Base-by-base conservation (phyloP, 495 filamentous ascomycete species). In the Hypoxylon fuscum region DNA sequence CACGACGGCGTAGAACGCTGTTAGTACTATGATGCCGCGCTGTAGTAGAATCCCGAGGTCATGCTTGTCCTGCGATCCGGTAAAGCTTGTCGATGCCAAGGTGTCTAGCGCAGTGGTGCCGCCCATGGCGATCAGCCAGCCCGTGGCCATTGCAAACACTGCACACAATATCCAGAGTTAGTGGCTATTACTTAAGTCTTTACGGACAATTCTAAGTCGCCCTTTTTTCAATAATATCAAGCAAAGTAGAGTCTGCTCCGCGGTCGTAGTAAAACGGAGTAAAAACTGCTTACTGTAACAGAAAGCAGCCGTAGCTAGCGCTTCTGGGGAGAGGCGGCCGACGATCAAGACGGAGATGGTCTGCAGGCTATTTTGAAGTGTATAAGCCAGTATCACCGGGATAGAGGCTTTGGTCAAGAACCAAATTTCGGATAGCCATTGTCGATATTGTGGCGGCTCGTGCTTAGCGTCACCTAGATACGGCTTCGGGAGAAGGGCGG, bases 131-230 rank as follows among this genome's bases (percentile, higher is more conserved):
- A 97, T 90, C 47, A 97, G 80, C 93, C 93, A 96, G 1, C 83
- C 93, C 1, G 91, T 94, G 9, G 90, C 86, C 88, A 92, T 90
- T 35, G 93, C 93, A 61, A 96, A 97, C 93, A 96, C 63, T 93
- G 10, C 23, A 14, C 25, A 2, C 2, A 34, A 34, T 3, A 27
- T 45, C 29, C 12, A 2, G 2, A 1, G 45, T 66, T 23, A 66
- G 62, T 35, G 22, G 11, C 22, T 41, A 32, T 11, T 25, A 3
- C 21, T 29, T 34, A 18, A 14, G 8, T 14, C 5, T 27, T 27
- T 4, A 3, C 4, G 25, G 4, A 8, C 8, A 27, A 8, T 27
- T 27, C 25, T 27, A n/a, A n/a, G n/a, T n/a, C n/a, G n/a, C n/a
- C n/a, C n/a, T n/a, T n/a, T n/a, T n/a, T n/a, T n/a, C n/a, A 27